These are phyloP conservation scores for Penicillium sp. DNA, from an alignment of 2,329 filamentous ascomycete species.

Conservation along the genomic window DNA sequence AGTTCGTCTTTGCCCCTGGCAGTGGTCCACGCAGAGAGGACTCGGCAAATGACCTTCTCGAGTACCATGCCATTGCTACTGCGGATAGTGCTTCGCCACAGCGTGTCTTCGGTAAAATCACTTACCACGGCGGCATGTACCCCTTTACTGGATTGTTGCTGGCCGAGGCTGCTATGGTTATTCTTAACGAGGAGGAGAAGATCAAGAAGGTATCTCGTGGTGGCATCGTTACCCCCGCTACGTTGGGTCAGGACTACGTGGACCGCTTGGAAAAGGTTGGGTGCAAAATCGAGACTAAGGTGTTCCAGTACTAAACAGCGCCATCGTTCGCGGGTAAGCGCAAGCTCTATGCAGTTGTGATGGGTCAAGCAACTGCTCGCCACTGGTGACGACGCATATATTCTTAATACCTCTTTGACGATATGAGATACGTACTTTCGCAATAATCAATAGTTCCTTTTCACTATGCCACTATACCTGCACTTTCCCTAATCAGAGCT, in stretches of 20 bases:
- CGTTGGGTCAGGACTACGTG: slow-evolving; percentile 41
- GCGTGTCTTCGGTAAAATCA: slow-evolving; percentile 37
- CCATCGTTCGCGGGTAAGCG: not conserved
- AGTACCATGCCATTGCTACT: slow-evolving; percentile 40
- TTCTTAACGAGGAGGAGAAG: slow-evolving; percentile 37
- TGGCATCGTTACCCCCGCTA: slow-evolving; percentile 44
- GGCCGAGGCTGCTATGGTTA: slow-evolving; percentile 39
- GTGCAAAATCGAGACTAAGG: slow-evolving; percentile 34
- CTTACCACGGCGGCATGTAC: slow-evolving; percentile 38
- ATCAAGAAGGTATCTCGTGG: slow-evolving; percentile 36
- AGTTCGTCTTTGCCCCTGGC: slow-evolving; percentile 44
- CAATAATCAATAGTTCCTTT: not conserved
- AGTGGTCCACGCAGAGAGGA: slow-evolving; percentile 42
- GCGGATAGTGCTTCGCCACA: slow-evolving; percentile 30
- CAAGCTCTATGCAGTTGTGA: not conserved
- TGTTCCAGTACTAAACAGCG: slow-evolving; percentile 26
- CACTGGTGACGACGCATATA: not conserved
- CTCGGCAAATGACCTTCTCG: slow-evolving; percentile 31
- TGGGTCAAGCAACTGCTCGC: not conserved
- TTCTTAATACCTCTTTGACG: not conserved
- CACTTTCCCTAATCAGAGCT: slow-evolving; percentile 29
- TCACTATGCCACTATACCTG: not conserved
- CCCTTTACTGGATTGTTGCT: slow-evolving; percentile 37
- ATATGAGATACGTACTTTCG: not conserved
- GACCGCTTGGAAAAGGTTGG: slow-evolving; percentile 40